phyloP scores from a whole-genome alignment of 202 grass and related monocot species.

The Setaria italica region DNA sequence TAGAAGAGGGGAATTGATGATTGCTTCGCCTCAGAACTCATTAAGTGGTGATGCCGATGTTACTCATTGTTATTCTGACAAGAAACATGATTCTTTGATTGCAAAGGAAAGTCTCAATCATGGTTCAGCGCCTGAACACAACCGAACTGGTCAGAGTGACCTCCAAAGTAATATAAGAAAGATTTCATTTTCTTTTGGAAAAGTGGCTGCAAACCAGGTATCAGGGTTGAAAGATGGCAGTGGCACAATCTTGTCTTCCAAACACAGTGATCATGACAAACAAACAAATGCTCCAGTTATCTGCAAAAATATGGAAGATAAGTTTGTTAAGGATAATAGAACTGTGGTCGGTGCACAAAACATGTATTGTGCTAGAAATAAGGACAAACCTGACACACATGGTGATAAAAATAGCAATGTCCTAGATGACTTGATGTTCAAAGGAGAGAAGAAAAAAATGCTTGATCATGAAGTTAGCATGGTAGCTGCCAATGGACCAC shows the following conservation, averaged over 20 bases:
- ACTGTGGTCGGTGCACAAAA: not conserved
- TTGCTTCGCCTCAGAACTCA: not conserved
- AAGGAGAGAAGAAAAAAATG: not conserved
- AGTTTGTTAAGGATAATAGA: not conserved
- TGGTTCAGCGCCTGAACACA: not conserved
- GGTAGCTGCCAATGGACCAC: not conserved
- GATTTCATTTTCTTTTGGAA: not conserved
- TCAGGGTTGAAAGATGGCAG: not conserved
- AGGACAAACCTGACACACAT: not conserved
- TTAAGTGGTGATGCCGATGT: not conserved
- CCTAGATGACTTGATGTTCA: not conserved
- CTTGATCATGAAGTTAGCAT: not conserved
- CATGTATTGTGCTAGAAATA: not conserved
- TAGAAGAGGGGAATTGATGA: not conserved
- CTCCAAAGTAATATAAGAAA: not conserved
- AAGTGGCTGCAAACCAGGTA: not conserved
- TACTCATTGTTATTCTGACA: not conserved
- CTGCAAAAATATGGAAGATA: not conserved
- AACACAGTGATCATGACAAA: conserved; percentile 1
- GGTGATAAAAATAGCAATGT: not conserved
- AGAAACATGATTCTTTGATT: not conserved
- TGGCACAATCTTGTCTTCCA: not conserved
- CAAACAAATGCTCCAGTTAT: not conserved
- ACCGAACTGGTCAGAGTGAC: not conserved
- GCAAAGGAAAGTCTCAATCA: not conserved